Evolutionary conservation across 805 yeast species (phyloP), one percentile per base, ranked within the genome.

Genomic region (Alloascoidea hylecoeti): DNA sequence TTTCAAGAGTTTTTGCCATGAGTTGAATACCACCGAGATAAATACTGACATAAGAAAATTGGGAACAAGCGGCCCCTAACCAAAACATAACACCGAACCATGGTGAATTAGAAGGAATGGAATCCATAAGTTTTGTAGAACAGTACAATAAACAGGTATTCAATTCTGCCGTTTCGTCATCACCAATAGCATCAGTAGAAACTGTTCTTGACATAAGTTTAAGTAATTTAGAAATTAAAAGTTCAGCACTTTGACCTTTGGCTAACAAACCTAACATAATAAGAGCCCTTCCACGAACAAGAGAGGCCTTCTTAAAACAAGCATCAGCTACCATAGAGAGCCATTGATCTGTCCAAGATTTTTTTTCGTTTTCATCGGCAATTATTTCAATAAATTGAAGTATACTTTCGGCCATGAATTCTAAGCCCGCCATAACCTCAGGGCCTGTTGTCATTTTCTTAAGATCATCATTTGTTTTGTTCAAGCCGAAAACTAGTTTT

Each of bases 251-350:
- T 17, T 84, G 85, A 9, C 63, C 57, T 42, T 70, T 71, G 0
- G 83, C 68, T 34, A 84, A 53, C 28, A 78, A 72, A 32, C 95
- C 92, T 14, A 82, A 63, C 4, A 81, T 68, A 44, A 82, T 59
- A 43, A 78, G 58, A 0, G 86, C 82, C 39, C 89, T 63, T 3
- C 73, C 70, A 46, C 80, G 82, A 37, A 81, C 63, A 28, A 76
- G 68, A 75, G 54, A 43, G 4, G 53, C 44, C 18, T 52, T 45
- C 36, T 49, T 52, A 16, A 50, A 39, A 4, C 47, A 44, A 15
- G 81, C 68, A 44, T 73, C 77, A 42, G 76, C 61, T 3, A 78
- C 70, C 45, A 70, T 68, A 28, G 78, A 65, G 42, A 71, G 68
- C 80, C 85, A 82, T 42, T 77, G 67, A 4, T 74, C 59, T 44